Conservation (phyloP, 2,329 filamentous ascomycete genomes). For the Talaromyces sp. region DNA sequence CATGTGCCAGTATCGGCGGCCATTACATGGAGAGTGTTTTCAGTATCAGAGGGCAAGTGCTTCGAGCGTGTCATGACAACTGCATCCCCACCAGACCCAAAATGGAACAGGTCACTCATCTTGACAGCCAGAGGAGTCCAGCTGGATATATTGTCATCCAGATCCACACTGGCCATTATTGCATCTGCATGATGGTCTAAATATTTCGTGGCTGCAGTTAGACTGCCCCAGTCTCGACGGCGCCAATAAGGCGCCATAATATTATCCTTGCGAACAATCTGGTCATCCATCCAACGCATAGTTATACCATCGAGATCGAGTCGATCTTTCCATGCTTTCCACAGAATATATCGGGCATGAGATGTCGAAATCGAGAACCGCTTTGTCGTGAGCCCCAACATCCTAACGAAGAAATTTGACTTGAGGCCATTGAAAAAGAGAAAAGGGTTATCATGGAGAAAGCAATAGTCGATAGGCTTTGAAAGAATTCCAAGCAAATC, state of each 20-base stretch:
- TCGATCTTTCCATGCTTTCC: slow-evolving; percentile 54
- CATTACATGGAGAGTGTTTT: slow-evolving; percentile 54
- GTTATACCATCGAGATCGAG: slow-evolving; percentile 53
- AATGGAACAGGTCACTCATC: slow-evolving; percentile 55
- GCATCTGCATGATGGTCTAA: slow-evolving; percentile 52
- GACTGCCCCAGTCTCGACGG: slow-evolving; percentile 47
- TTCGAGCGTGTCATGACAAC: slow-evolving; percentile 55
- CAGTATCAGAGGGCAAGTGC: slow-evolving; percentile 52
- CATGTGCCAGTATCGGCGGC: slow-evolving; percentile 57
- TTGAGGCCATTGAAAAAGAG: slow-evolving; percentile 48
- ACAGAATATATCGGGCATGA: slow-evolving; percentile 52
- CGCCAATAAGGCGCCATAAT: slow-evolving; percentile 52
- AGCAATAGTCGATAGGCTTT: slow-evolving; percentile 47
- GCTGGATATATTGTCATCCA: slow-evolving; percentile 55
- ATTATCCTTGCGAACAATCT: slow-evolving; percentile 51
- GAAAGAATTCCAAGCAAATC: slow-evolving; percentile 48
- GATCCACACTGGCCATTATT: slow-evolving; percentile 55
- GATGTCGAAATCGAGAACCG: slow-evolving; percentile 50
- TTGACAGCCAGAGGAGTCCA: slow-evolving; percentile 57
- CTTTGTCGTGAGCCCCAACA: slow-evolving; percentile 38
- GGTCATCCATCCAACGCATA: slow-evolving; percentile 55
- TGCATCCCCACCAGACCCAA: slow-evolving; percentile 57
- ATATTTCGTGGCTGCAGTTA: slow-evolving; percentile 48
- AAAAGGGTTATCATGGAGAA: slow-evolving; percentile 57
- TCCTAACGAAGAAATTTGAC: slow-evolving; percentile 36